Conservation (phyloP, 2,329 filamentous ascomycete genomes). For the Xylaria sp. region DNA sequence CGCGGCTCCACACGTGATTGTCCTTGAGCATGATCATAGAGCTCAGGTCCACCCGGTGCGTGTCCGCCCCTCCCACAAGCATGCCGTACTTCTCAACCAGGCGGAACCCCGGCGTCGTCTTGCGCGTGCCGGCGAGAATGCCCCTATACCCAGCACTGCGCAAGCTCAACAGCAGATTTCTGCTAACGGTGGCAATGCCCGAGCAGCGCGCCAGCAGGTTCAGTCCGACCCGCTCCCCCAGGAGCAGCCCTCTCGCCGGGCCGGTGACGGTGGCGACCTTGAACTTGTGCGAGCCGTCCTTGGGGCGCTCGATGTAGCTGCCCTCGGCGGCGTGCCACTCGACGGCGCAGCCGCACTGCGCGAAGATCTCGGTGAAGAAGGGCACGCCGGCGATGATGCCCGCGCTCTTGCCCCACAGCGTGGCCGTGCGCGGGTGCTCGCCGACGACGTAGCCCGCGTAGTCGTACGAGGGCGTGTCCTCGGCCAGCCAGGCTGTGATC, state of each 20-base stretch:
- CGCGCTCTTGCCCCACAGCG: slow-evolving; percentile 74
- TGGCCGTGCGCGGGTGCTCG: slow-evolving; percentile 70
- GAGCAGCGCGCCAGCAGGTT: slow-evolving; percentile 93
- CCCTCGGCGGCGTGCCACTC: slow-evolving; percentile 89
- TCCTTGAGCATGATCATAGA: slow-evolving; percentile 99
- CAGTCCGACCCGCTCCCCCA: slow-evolving; percentile 93
- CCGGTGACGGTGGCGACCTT: slow-evolving; percentile 85
- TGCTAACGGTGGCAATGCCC: slow-evolving; percentile 81
- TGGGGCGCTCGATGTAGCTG: slow-evolving; percentile 69
- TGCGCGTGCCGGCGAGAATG: slow-evolving; percentile 91
- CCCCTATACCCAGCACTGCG: slow-evolving; percentile 79
- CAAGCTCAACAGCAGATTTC: slow-evolving; percentile 65
- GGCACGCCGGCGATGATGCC: slow-evolving; percentile 91
- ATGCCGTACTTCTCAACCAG: slow-evolving; percentile 99
- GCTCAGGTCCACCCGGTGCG: slow-evolving; percentile 89
- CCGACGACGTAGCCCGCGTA: slow-evolving; percentile 98
- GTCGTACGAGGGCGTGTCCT: slow-evolving; percentile 96
- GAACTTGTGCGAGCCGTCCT: slow-evolving; percentile 63
- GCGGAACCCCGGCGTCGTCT: slow-evolving; percentile 96
- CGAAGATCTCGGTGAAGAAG: slow-evolving; percentile 95
- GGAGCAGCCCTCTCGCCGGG: slow-evolving; percentile 80
- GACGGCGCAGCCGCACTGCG: slow-evolving; percentile 89
- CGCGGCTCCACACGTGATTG: slow-evolving; percentile 95
- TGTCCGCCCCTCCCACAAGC: slow-evolving; percentile 91
- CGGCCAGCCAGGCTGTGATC: slow-evolving; percentile 87